These are phyloP conservation scores for Phoma sp. DNA, from an alignment of 2,329 filamentous ascomycete genomes.

Conservation along the genomic window DNA sequence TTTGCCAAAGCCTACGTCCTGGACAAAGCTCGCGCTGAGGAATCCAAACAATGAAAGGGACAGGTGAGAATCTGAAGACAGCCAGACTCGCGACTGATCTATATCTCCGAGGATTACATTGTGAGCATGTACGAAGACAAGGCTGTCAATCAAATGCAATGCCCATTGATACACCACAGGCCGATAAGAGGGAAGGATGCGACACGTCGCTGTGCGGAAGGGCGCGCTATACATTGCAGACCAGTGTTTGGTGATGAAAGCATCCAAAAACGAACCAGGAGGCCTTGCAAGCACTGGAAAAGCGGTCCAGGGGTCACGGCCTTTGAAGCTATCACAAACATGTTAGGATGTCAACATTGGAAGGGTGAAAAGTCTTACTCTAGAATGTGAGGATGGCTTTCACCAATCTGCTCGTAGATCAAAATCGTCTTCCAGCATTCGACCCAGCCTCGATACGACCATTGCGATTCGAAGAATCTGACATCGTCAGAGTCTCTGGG, in stretches of 20 bases:
- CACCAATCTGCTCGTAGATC: no score
- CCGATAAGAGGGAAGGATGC: neutral
- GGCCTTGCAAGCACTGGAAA: conserved; percentile 7
- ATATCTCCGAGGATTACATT: conserved; percentile 6
- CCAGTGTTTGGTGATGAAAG: conserved; percentile 3
- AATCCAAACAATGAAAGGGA: conserved; percentile 7
- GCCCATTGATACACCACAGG: conserved; percentile 9
- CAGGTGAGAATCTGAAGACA: neutral
- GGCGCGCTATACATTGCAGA: conserved; percentile 5
- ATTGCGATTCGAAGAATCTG: no score
- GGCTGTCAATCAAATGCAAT: conserved; percentile 1
- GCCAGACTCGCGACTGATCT: neutral
- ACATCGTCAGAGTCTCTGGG: no score
- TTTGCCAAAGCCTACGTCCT: neutral
- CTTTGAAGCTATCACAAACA: neutral
- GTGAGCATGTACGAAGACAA: conserved; percentile 2
- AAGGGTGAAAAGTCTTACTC: no score
- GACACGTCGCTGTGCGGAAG: conserved; percentile 1
- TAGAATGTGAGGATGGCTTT: no score
- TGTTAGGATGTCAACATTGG: no score
- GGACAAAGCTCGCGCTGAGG: conserved; percentile 4
- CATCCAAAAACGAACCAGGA: neutral
- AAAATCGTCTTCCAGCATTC: no score
- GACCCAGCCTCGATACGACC: no score
- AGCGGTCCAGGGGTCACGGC: conserved; percentile 8